phyloP scores from a whole-genome alignment of 148 eudicot genomes.

The Chenopodium formosanum region DNA sequence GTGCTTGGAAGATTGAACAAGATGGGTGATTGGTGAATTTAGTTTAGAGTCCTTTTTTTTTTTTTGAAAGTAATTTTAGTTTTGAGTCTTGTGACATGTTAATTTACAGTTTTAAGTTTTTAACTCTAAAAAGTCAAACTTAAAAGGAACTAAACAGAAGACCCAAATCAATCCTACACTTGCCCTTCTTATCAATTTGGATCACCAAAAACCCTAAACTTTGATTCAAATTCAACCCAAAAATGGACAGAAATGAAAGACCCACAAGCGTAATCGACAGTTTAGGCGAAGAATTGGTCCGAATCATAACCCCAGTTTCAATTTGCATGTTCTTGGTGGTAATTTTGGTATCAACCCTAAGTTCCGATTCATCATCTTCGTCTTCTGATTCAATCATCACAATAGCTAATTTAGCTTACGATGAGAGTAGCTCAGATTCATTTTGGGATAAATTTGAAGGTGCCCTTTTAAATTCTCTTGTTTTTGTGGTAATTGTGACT shows the following conservation, averaged over 20 bases:
- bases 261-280: constrained; percentile 64
- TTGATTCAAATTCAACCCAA: background rate
- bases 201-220: background rate
- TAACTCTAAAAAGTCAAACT: background rate
- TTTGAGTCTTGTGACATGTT: no score
- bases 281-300: constrained; percentile 80
- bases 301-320: constrained; percentile 85
- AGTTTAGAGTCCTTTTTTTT: no score
- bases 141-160: no score
- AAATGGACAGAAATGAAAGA: constrained; percentile 55
- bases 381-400: constrained; percentile 50
- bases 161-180: background rate
- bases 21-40: no score
- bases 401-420: constrained; percentile 71
- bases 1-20: no score
- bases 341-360: constrained; percentile 52
- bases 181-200: background rate
- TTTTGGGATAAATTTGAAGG: constrained; percentile 79
- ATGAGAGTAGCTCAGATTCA: constrained; percentile 66
- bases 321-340: constrained; percentile 87
- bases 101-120: background rate
- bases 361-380: constrained; percentile 32
- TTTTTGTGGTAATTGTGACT: constrained; percentile 78
- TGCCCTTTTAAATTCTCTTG: constrained; percentile 81
- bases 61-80: no score